phyloP scores from a whole-genome alignment of 768 basidiomycete species.

The Sutorius australiensis region DNA sequence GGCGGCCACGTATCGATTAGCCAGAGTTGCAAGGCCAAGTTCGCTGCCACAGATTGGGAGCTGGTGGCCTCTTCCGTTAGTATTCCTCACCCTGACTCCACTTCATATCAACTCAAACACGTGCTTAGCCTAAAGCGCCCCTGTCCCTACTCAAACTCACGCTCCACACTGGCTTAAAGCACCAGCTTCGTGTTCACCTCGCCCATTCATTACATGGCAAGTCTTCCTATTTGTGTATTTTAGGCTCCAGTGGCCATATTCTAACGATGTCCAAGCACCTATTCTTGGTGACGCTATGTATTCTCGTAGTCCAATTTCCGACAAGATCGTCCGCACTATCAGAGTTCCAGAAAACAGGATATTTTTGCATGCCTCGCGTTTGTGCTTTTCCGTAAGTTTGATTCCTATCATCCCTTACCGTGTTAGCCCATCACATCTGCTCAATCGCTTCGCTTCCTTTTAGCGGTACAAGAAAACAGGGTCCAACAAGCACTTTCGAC shows the following conservation, averaged over 20 bases:
- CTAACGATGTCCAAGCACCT: slow-evolving; percentile 44
- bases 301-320: slow-evolving; percentile 36
- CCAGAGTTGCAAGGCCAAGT: slow-evolving; percentile 29
- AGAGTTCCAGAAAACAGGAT: slow-evolving; percentile 44
- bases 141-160: slow-evolving; percentile 54
- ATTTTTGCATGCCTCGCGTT: slow-evolving; percentile 57
- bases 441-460: background rate
- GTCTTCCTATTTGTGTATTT: slow-evolving; percentile 9
- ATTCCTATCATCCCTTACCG: background rate
- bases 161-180: slow-evolving; percentile 62
- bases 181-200: slow-evolving; percentile 67
- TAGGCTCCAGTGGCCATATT: background rate
- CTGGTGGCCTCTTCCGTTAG: slow-evolving; percentile 56
- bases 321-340: slow-evolving; percentile 26
- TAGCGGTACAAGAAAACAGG: slow-evolving; percentile 49
- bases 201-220: slow-evolving; percentile 48
- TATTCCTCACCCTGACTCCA: slow-evolving; percentile 12
- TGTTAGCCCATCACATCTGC: background rate
- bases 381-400: slow-evolving; percentile 51
- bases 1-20: slow-evolving; percentile 41
- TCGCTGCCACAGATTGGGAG: slow-evolving; percentile 50
- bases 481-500: slow-evolving; percentile 45
- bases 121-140: slow-evolving; percentile 38
- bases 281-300: slow-evolving; percentile 61
- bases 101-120: slow-evolving; percentile 27